These are phyloP conservation scores for Odonthalia washingtoniensis DNA, from an alignment of 31 red algal genomes.

Conservation along the genomic window DNA sequence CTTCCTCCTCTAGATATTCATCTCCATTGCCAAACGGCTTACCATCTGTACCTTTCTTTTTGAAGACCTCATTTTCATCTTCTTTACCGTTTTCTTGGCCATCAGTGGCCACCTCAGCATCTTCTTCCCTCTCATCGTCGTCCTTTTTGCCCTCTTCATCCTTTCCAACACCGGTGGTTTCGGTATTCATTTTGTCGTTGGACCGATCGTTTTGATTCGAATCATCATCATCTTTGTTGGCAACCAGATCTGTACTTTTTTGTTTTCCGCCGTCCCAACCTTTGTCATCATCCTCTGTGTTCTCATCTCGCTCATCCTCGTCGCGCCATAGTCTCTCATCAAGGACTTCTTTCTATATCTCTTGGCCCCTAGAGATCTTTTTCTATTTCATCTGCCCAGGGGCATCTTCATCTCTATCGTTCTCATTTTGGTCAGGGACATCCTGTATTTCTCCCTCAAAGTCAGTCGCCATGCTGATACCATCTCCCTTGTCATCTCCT, in stretches of 20 bases:
- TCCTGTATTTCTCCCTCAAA: conserved; percentile 82
- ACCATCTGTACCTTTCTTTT: not conserved
- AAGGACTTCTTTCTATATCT: too few species aligned
- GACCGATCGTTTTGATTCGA: conserved; percentile 60
- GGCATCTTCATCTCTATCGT: too few species aligned
- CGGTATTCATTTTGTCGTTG: not conserved
- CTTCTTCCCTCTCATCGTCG: conserved; percentile 52
- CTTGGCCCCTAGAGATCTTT: too few species aligned
- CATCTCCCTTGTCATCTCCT: conserved; percentile 76
- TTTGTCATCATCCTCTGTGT: too few species aligned
- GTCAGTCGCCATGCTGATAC: conserved; percentile 88
- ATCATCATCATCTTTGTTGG: too few species aligned
- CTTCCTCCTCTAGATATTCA: not conserved
- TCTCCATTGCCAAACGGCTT: not conserved
- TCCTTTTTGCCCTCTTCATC: conserved; percentile 62
- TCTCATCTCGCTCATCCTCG: too few species aligned
- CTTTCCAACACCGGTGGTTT: conserved; percentile 43
- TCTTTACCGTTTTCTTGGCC: not conserved
- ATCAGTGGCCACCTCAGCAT: conserved; percentile 41
- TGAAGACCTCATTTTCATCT: not conserved
- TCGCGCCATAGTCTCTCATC: too few species aligned
- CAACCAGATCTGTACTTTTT: too few species aligned
- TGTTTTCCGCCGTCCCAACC: too few species aligned
- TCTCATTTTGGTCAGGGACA: conserved; percentile 16
- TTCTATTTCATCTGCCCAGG: conserved; percentile 26